Percentiles rank a stretch among this genome's conserved stretches.
Conservation (phyloP, 176 grass and related monocot genomes). For the Oryza punctata region DNA sequence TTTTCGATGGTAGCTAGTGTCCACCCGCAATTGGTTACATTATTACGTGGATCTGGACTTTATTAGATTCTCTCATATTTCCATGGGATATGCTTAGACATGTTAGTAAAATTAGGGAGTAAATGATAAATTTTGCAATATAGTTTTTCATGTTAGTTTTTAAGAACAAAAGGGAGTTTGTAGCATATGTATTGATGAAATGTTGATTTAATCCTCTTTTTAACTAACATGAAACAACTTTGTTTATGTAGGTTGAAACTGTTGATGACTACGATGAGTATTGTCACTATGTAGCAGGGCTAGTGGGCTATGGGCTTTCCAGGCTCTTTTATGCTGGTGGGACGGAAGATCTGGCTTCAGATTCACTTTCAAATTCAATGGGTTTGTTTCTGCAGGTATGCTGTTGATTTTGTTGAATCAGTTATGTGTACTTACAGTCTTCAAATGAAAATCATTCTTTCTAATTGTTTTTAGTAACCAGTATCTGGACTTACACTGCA, state of each 20-base stretch:
- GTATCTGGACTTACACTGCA: slow-evolving; percentile 47
- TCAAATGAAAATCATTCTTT: background rate
- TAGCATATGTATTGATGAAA: background rate
- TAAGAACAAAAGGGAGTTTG: too few relatives aligned
- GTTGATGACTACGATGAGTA: slow-evolving; percentile 88
- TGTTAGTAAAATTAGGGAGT: background rate
- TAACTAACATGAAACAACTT: slow-evolving; percentile 26
- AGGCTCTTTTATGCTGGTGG: slow-evolving; percentile 86
- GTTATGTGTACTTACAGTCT: slow-evolving; percentile 10
- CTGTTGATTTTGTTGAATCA: slow-evolving; percentile 5
- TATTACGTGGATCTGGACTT: slow-evolving; percentile 15
- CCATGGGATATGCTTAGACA: background rate
- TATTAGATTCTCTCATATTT: slow-evolving; percentile 20
- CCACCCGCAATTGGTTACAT: background rate
- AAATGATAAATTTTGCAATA: background rate
- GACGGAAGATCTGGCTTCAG: slow-evolving; percentile 77
- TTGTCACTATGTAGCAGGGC: slow-evolving; percentile 97
- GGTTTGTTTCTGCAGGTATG: slow-evolving; percentile 96
- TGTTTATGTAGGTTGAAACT: slow-evolving; percentile 75
- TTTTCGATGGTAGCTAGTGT: slow-evolving; percentile 7
- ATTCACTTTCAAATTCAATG: slow-evolving; percentile 89
- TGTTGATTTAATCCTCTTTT: slow-evolving; percentile 4
- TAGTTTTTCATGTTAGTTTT: background rate
- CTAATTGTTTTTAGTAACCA: slow-evolving; percentile 1
- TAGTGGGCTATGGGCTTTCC: slow-evolving; percentile 93